A percentile compares a stretch with the other conserved stretches of the same genome.
phyloP scores from a whole-genome alignment of 129 eudicot species.

The Tagetes erecta region DNA sequence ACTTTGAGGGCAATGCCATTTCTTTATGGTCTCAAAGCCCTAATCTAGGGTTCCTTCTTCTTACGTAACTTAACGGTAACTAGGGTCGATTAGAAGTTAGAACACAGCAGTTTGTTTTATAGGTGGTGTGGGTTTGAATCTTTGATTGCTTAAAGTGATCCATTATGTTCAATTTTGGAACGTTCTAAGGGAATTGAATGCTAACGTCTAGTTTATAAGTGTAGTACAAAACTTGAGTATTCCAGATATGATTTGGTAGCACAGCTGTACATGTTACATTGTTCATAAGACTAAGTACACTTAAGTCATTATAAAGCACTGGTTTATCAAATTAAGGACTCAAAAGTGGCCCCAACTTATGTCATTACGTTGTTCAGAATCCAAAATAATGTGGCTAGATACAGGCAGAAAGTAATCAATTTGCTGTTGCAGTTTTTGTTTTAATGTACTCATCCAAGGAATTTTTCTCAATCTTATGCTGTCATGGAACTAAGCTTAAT shows the following conservation, averaged over 20 bases:
- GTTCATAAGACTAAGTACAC: no score
- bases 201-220: conserved; percentile 3
- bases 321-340: not conserved
- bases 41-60: no score
- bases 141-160: not conserved
- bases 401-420: not conserved
- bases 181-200: not conserved
- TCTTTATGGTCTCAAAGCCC: no score
- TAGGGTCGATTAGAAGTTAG: not conserved
- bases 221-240: not conserved
- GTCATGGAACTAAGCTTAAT: not conserved
- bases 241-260: not conserved
- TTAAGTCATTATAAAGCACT: not conserved
- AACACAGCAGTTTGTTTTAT: not conserved
- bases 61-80: not conserved
- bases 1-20: no score
- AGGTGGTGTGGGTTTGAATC: not conserved
- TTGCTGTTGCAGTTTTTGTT: not conserved
- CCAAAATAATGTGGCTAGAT: not conserved
- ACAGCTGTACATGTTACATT: not conserved
- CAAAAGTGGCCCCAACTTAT: not conserved
- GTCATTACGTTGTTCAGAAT: not conserved
- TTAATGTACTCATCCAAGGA: not conserved
- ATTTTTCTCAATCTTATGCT: not conserved
- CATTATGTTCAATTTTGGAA: not conserved